Evolutionary conservation across 495 filamentous ascomycete species (phyloP).

Genomic region (Extremus antarcticus): DNA sequence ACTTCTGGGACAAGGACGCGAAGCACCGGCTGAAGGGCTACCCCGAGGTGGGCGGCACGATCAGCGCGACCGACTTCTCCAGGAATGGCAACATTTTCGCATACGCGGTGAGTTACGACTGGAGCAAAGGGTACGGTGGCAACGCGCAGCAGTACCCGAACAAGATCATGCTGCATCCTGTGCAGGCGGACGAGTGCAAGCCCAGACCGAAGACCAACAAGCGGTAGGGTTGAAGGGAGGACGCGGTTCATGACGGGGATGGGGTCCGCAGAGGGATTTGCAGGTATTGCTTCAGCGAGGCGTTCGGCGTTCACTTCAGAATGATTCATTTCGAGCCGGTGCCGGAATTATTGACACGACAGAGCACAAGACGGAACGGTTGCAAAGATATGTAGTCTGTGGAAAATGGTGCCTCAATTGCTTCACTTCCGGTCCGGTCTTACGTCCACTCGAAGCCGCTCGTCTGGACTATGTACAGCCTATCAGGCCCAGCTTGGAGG

Average conservation of each 20-base stretch:
- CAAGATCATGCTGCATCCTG: conserved; percentile 79
- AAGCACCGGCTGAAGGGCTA: conserved; percentile 82
- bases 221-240: conserved; percentile 35
- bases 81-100: conserved; percentile 70
- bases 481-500: no score
- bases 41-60: conserved; percentile 69
- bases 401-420: no score
- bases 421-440: no score
- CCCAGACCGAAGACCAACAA: conserved; percentile 62
- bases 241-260: no score
- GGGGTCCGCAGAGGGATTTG: neutral
- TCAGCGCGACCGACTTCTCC: conserved; percentile 70
- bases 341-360: no score
- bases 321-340: no score
- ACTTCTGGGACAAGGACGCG: conserved; percentile 71
- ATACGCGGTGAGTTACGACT: conserved; percentile 88
- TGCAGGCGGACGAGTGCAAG: conserved; percentile 69
- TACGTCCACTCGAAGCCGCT: no score
- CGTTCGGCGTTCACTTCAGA: neutral
- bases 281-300: neutral
- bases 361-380: no score
- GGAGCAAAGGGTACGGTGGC: conserved; percentile 74
- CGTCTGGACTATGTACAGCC: no score
- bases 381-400: no score
- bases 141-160: conserved; percentile 61